Evolutionary conservation across 2,329 filamentous ascomycete genomes (phyloP).

Genomic region (Aspergillus ibericus): DNA sequence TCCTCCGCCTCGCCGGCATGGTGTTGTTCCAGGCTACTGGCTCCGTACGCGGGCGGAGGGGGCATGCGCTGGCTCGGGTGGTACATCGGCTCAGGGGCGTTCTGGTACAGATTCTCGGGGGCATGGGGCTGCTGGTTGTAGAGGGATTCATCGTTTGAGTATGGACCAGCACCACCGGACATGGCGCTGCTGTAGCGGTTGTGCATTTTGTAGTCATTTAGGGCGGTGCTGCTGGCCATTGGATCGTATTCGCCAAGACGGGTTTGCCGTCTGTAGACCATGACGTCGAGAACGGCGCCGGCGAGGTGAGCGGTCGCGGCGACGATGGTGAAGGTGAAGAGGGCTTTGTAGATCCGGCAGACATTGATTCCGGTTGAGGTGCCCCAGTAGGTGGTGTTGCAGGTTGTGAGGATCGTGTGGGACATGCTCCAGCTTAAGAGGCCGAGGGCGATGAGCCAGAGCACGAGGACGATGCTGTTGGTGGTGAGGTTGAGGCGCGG

Average conservation of each 20-base stretch:
- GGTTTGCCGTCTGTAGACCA: constrained; percentile 47
- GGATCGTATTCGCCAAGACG: constrained; percentile 51
- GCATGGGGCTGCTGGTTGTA: constrained; percentile 9
- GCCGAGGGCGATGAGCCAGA: constrained; percentile 55
- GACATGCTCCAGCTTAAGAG: constrained; percentile 57
- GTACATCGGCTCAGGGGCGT: not conserved
- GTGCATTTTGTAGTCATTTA: constrained; percentile 40
- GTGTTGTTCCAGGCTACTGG: constrained; percentile 18
- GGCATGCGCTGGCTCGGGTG: not conserved
- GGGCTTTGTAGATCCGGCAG: constrained; percentile 59
- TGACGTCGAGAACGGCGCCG: constrained; percentile 52
- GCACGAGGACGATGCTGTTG: constrained; percentile 50
- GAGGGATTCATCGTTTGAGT: constrained; percentile 9
- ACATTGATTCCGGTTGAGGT: constrained; percentile 56
- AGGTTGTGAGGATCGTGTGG: constrained; percentile 54
- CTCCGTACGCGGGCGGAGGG: not conserved
- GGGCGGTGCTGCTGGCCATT: constrained; percentile 36
- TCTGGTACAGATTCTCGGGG: not conserved
- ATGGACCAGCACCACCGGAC: constrained; percentile 13
- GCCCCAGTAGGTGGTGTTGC: constrained; percentile 54
- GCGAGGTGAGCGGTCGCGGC: constrained; percentile 49
- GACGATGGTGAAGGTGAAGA: constrained; percentile 57
- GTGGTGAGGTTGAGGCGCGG: constrained; percentile 52
- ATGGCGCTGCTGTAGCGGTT: constrained; percentile 23
- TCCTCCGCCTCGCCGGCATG: constrained; percentile 28